Percentiles rank a stretch among this genome's conserved stretches.
phyloP scores from a whole-genome alignment of 2,329 filamentous ascomycete species.

The Fusarium annulatum region DNA sequence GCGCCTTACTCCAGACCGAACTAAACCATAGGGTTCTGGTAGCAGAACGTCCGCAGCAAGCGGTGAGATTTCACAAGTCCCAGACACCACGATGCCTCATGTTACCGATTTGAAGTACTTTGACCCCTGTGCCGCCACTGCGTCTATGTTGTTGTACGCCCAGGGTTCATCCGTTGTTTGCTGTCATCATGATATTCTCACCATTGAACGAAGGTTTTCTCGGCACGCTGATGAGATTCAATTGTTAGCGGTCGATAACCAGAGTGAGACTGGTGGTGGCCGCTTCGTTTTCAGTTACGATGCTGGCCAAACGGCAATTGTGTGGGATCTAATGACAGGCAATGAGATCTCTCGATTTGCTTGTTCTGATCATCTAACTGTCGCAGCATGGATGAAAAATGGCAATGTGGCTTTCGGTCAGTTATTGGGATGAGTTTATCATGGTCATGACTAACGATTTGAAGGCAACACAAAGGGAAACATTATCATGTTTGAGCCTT shows the following conservation, averaged over 20 bases:
- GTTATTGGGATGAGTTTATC: constrained; percentile 42
- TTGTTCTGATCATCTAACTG: constrained; percentile 86
- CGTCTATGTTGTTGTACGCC: constrained; percentile 89
- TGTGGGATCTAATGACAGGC: constrained; percentile 95
- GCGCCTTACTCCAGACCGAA: no score
- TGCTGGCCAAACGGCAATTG: constrained; percentile 88
- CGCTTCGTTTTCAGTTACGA: constrained; percentile 94
- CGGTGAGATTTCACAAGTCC: constrained; percentile 54
- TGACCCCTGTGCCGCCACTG: constrained; percentile 90
- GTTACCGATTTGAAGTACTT: constrained; percentile 69
- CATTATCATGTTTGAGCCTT: constrained; percentile 93
- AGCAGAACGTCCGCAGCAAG: constrained; percentile 62
- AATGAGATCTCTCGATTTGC: constrained; percentile 92
- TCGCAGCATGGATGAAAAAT: constrained; percentile 95
- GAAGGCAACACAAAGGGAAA: constrained; percentile 91
- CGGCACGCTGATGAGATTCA: constrained; percentile 85
- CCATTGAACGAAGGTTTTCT: constrained; percentile 88
- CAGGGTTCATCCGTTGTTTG: constrained; percentile 85
- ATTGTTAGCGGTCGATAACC: constrained; percentile 88
- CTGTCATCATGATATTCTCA: constrained; percentile 90
- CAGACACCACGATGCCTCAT: constrained; percentile 64
- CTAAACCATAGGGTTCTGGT: no score
- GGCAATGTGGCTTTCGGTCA: constrained; percentile 96
- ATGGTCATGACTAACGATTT: constrained; percentile 32
- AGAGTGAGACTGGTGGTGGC: constrained; percentile 86